Conservation (phyloP, 2,329 filamentous ascomycete genomes). For the Xylariaceae sp. region DNA sequence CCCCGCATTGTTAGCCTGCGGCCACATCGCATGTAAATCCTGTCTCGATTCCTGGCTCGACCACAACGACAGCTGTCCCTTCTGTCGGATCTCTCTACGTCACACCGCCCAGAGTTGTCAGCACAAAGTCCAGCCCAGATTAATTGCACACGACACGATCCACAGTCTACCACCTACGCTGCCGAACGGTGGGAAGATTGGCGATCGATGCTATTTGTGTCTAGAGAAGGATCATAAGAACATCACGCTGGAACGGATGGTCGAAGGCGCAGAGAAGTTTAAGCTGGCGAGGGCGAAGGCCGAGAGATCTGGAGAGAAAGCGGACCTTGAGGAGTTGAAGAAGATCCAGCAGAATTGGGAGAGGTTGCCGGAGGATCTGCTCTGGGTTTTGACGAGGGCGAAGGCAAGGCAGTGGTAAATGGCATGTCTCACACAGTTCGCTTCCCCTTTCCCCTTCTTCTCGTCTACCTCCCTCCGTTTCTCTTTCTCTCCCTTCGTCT, state of each 20-base stretch:
- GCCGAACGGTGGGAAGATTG: slow-evolving; percentile 28
- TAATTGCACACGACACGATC: slow-evolving; percentile 30
- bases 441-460: too few relatives aligned
- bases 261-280: slow-evolving; percentile 9
- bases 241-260: slow-evolving; percentile 6
- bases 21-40: slow-evolving; percentile 30
- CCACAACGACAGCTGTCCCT: slow-evolving; percentile 29
- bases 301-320: slow-evolving; percentile 8
- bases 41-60: slow-evolving; percentile 31
- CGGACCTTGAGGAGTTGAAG: slow-evolving; percentile 9
- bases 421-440: too few relatives aligned
- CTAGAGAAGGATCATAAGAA: slow-evolving; percentile 4
- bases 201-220: slow-evolving; percentile 16
- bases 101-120: slow-evolving; percentile 30
- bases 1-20: slow-evolving; percentile 34
- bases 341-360: slow-evolving; percentile 18
- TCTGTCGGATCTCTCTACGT: slow-evolving; percentile 30
- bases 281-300: slow-evolving; percentile 10
- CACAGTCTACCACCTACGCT: slow-evolving; percentile 32
- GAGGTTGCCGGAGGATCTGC: slow-evolving; percentile 9
- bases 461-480: too few relatives aligned
- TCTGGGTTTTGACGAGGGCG: slow-evolving; percentile 2
- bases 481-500: too few relatives aligned
- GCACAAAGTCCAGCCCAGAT: slow-evolving; percentile 26
- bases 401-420: slow-evolving; percentile 15